Evolutionary conservation across 1,139 yeast genomes (phyloP).

Genomic region (Pneumocystis carinii): DNA sequence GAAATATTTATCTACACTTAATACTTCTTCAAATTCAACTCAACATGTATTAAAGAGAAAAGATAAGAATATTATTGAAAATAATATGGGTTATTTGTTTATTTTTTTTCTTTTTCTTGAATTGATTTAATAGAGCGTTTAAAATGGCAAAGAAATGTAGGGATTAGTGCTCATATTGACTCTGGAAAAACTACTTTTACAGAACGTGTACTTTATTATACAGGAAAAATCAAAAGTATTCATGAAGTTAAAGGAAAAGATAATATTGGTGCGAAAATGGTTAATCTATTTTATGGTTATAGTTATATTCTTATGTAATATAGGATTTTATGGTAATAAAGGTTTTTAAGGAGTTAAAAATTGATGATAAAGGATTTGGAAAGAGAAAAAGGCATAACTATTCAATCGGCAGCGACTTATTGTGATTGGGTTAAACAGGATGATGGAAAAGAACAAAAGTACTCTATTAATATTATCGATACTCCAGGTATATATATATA

Average conservation of each 20-base stretch:
- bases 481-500: conserved; percentile 56
- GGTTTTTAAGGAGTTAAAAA: background rate
- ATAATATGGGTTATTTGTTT: background rate
- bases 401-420: conserved; percentile 91
- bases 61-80: background rate
- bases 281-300: background rate
- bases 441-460: conserved; percentile 23
- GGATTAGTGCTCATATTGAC: conserved; percentile 95
- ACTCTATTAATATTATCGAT: conserved; percentile 72
- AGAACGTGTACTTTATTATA: conserved; percentile 87
- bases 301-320: background rate
- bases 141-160: conserved; percentile 68
- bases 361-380: conserved; percentile 35
- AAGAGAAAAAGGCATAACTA: conserved; percentile 84
- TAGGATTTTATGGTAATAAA: background rate
- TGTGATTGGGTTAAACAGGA: conserved; percentile 46
- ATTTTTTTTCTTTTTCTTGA: background rate
- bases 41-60: background rate
- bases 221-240: conserved; percentile 93
- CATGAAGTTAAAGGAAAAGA: conserved; percentile 98
- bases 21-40: background rate
- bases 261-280: conserved; percentile 98
- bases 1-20: background rate
- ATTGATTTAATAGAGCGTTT: conserved; percentile 28
- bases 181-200: conserved; percentile 96